Conservation (phyloP, 163 green algal species). For the Scenedesmus sp. region DNA sequence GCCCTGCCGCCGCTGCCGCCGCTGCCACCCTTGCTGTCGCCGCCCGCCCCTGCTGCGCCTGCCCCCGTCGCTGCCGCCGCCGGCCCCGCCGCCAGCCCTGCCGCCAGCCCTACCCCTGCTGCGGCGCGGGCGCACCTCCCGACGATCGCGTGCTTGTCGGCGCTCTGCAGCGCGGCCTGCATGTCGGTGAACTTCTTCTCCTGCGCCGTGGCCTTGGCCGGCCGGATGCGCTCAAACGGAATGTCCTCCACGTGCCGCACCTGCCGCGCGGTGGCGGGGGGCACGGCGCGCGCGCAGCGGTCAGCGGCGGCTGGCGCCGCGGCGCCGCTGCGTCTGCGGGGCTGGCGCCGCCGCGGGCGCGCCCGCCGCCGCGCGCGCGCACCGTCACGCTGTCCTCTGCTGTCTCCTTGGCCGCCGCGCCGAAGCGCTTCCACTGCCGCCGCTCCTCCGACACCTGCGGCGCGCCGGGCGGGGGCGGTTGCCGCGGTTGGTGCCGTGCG, state of each 20-base stretch:
- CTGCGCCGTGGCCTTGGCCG: slow-evolving; percentile 78
- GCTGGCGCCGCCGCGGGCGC: background rate
- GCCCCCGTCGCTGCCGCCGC: background rate
- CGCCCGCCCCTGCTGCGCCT: background rate
- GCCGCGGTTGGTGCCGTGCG: too few relatives aligned
- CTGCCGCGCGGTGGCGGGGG: background rate
- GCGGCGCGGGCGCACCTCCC: slow-evolving; percentile 38
- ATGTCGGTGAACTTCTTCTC: slow-evolving; percentile 88
- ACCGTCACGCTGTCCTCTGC: slow-evolving; percentile 74
- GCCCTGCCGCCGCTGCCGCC: background rate
- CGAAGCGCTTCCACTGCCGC: slow-evolving; percentile 82
- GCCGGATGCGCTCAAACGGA: slow-evolving; percentile 85
- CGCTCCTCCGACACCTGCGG: slow-evolving; percentile 72
- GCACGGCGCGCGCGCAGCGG: background rate
- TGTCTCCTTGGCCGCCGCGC: slow-evolving; percentile 71
- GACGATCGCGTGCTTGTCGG: slow-evolving; percentile 59
- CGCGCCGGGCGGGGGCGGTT: too few relatives aligned
- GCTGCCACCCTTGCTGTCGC: background rate
- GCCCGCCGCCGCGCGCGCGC: too few relatives aligned
- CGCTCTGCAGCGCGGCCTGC: slow-evolving; percentile 57
- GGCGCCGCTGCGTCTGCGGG: background rate
- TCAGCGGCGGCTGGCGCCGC: background rate
- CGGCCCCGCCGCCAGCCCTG: too few relatives aligned
- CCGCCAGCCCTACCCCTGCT: too few relatives aligned
- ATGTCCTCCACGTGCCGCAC: slow-evolving; percentile 80